Base-by-base conservation (phyloP, 164 flowering plant species). In the Pachysandra terminalis region DNA sequence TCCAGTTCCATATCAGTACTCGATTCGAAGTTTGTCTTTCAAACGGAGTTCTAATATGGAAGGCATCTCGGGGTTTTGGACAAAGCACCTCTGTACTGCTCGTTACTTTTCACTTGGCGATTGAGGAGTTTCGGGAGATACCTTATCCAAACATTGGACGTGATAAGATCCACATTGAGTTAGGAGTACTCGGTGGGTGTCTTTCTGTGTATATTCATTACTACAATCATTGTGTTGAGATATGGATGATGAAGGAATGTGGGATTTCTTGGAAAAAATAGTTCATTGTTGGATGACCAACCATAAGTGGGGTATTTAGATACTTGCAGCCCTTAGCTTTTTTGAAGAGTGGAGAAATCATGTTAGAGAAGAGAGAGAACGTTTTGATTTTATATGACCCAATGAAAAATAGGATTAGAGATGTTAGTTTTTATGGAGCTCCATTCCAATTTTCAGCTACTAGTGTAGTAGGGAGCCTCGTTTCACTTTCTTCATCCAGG, bases 331-430 rank as follows among this genome's bases (percentile, higher is more conserved):
- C 58, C 9, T 19, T 27, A 13, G 27, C 28, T 12, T 2, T 53
- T 27, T 16, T 64, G 58, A 64, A 53, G 67, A 53, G 21, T n/a
- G 45, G 67, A 0, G 54, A 64, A 53, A 64, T 64, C 26, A n/a
- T 64, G 41, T n/a, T 64, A 2, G 67, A 64, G 58, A 51, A 19
- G 5, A 56, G 27, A 4, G 59, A 25, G 41, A 72, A 78, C 57
- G 79, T 57, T 28, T 59, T 77, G 64, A 74, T 75, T 57, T 48
- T 68, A 19, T 80, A 69, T 54, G 76, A 80, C 37, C 79, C 80
- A 23, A 56, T 65, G 28, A 12, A 17, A 0, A 68, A 69, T 0
- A 74, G 61, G 14, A 74, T 77, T 32, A 73, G 68, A 37, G 78
- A 77, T 9, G 45, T 80, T 15, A 15, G 0, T 2, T 61, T 77